Base-by-base conservation (phyloP, 176 grass and related monocot species). In the Oryza nivara region DNA sequence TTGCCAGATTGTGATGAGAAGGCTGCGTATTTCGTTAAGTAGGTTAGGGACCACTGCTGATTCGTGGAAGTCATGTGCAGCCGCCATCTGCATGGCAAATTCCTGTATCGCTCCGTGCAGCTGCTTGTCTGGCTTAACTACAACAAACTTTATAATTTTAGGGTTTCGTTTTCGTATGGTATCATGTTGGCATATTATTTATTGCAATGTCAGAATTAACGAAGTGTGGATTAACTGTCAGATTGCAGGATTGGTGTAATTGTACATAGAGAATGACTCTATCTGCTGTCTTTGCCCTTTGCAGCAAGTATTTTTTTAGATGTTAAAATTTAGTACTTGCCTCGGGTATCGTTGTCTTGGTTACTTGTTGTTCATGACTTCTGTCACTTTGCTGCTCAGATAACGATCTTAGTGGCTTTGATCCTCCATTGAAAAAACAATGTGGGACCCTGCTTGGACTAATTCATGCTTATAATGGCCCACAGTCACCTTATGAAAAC, bases 381-480 rank as follows among this genome's bases (percentile, higher is more conserved):
- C n/a, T 56, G 45, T 70, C 36, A 25, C 63, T 48, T 73, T 38
- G 65, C 23, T 73, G 74, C 19, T 46, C 6, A 63, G 30, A 54
- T 67, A 32, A 67, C 22, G 0, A 45, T 17, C 76, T 45, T 67
- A n/a, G 1, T 48, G 64, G 3, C 41, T 28, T 72, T 70, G 19
- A 58, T 73, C 10, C 8, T 74, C 84, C 38, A 73, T 1, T 78
- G n/a, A 73, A n/a, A 9, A 40, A 60, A 75, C 63, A 47, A 36
- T n/a, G 66, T 36, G 11, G 11, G 25, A 25, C 46, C 15, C 23
- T 63, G 9, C 28, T 81, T 40, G 7, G 26, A 61, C 67, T 63
- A 58, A 67, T 20, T 75, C 82, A 76, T 64, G 86, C 36, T 48
- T 63, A 63, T 63, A 63, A 9, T 75, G 16, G 6, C 14, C 7